Conservation (phyloP, 352 stramenopile species). For the Blastocystis sp. region DNA sequence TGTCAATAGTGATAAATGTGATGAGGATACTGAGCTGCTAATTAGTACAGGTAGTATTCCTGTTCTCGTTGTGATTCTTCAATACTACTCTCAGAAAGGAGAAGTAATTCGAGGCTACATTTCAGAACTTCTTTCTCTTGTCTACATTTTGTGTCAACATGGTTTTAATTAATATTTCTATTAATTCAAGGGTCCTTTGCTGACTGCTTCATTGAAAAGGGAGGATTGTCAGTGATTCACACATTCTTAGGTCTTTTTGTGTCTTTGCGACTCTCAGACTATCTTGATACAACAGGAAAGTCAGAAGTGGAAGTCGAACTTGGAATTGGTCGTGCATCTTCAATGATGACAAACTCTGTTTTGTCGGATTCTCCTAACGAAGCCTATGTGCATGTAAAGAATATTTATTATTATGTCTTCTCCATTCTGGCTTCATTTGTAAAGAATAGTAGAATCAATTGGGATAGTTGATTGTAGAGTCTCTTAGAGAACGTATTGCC, state of each 20-base stretch:
- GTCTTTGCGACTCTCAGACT: not conserved
- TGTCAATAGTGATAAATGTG: constrained; percentile 37
- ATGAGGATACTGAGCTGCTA: not conserved
- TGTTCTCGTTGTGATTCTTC: constrained; percentile 1
- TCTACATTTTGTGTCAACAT: constrained; percentile 7
- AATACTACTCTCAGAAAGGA: not conserved
- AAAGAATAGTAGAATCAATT: not conserved
- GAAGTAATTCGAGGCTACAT: not conserved
- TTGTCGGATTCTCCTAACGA: not conserved
- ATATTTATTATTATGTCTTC: constrained; percentile 27
- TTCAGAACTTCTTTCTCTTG: constrained; percentile 17
- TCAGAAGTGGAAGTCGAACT: not conserved
- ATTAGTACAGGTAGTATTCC: not conserved
- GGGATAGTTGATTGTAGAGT: not conserved
- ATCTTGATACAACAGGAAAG: not conserved
- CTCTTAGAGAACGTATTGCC: not conserved
- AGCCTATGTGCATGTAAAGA: not conserved
- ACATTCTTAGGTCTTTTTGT: not conserved
- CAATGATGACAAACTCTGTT: not conserved
- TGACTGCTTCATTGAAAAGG: not conserved
- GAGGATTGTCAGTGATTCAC: not conserved
- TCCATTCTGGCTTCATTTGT: not conserved
- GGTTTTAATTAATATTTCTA: not conserved
- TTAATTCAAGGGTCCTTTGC: constrained; percentile 7
- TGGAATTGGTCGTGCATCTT: not conserved